Evolutionary conservation across 306 rosid species (phyloP).

Genomic region (Citrullus amarus): DNA sequence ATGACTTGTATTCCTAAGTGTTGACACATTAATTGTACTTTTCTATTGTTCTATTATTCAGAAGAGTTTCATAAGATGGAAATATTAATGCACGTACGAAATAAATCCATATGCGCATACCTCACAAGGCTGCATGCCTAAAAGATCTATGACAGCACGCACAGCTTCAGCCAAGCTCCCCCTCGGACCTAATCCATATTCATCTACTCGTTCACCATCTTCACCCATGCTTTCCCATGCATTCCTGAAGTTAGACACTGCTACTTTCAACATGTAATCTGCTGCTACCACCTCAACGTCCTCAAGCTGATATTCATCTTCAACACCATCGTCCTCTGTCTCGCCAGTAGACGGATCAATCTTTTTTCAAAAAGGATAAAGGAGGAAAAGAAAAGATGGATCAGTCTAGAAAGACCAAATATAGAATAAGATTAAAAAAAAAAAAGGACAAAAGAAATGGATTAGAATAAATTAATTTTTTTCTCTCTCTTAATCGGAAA

Average conservation of each 20-base stretch:
- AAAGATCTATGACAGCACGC: slow-evolving; percentile 63
- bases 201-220: slow-evolving; percentile 71
- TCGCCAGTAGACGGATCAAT: slow-evolving; percentile 82
- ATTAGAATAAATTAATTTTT: no score
- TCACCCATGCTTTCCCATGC: slow-evolving; percentile 87
- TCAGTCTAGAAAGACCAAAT: slow-evolving; percentile 50
- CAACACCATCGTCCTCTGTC: slow-evolving; percentile 92
- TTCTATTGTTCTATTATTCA: neutral
- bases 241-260: slow-evolving; percentile 79
- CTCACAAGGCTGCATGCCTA: slow-evolving; percentile 99
- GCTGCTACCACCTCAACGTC: slow-evolving; percentile 92
- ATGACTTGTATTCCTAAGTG: neutral
- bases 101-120: slow-evolving; percentile 28
- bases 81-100: neutral
- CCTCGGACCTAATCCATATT: slow-evolving; percentile 93
- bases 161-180: slow-evolving; percentile 93
- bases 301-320: slow-evolving; percentile 96
- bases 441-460: no score
- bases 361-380: neutral
- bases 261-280: slow-evolving; percentile 83
- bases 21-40: neutral
- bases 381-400: slow-evolving; percentile 23
- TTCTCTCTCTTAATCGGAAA: no score
- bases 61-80: neutral
- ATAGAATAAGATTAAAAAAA: neutral